Evolutionary conservation across 2,329 filamentous ascomycete genomes (phyloP).

Genomic region (Diaporthe helianthi): DNA sequence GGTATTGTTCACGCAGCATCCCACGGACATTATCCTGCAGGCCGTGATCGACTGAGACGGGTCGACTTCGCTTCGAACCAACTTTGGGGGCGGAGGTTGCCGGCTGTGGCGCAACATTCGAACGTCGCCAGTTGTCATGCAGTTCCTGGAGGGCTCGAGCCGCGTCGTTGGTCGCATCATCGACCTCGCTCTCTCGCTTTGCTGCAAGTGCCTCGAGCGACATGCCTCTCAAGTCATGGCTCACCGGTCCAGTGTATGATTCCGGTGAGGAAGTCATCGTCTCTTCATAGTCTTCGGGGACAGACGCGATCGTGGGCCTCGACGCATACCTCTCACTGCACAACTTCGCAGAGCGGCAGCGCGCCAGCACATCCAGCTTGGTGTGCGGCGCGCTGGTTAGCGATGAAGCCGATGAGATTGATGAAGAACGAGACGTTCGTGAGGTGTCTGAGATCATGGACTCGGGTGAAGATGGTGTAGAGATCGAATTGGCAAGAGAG

Average conservation of each 20-base stretch:
- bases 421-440: constrained; percentile 68
- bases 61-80: constrained; percentile 66
- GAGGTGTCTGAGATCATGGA: constrained; percentile 72
- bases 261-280: constrained; percentile 63
- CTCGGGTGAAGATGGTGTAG: constrained; percentile 69
- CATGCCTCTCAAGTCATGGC: constrained; percentile 58
- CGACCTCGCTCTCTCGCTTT: constrained; percentile 54
- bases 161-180: constrained; percentile 60
- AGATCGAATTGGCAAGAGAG: constrained; percentile 68
- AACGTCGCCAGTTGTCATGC: constrained; percentile 58
- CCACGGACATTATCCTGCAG: constrained; percentile 73
- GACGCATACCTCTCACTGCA: constrained; percentile 61
- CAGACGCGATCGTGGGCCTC: constrained; percentile 61
- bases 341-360: constrained; percentile 67
- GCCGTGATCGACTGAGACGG: constrained; percentile 63
- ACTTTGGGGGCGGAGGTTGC: constrained; percentile 46
- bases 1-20: constrained; percentile 55
- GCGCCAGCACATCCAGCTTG: constrained; percentile 67
- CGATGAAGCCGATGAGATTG: constrained; percentile 68
- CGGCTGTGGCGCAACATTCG: constrained; percentile 40
- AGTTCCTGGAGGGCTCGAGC: constrained; percentile 67
- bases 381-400: constrained; percentile 65
- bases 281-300: constrained; percentile 64
- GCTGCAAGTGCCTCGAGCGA: constrained; percentile 56
- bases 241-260: constrained; percentile 60